Evolutionary conservation across 768 basidiomycete genomes (phyloP).

Genomic region (Pleurotus sapidus): DNA sequence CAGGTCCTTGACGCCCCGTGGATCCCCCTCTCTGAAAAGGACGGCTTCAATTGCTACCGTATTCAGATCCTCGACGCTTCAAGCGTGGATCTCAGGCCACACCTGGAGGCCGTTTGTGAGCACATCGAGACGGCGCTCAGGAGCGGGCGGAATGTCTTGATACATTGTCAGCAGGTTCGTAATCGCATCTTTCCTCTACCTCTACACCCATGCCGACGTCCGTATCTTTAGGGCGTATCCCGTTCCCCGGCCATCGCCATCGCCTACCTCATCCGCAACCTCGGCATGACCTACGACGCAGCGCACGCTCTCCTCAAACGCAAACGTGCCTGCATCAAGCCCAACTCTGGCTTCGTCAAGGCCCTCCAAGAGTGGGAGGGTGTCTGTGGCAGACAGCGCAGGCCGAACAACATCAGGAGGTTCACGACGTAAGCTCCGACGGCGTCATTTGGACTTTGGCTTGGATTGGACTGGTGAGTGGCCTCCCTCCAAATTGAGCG

Average conservation of each 20-base stretch:
- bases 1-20: conserved; percentile 68
- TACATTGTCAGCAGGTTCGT: conserved; percentile 80
- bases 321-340: conserved; percentile 71
- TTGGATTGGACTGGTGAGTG: no score
- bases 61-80: conserved; percentile 67
- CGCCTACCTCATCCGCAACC: conserved; percentile 76
- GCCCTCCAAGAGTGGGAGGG: conserved; percentile 59
- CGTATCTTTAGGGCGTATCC: conserved; percentile 60
- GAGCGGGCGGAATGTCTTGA: conserved; percentile 63
- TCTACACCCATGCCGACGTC: conserved; percentile 11
- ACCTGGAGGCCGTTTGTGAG: conserved; percentile 65
- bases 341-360: conserved; percentile 72
- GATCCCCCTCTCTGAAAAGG: conserved; percentile 48
- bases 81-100: conserved; percentile 59
- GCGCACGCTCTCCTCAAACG: conserved; percentile 59
- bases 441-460: no score
- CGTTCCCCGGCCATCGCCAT: conserved; percentile 75
- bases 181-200: conserved; percentile 1
- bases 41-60: conserved; percentile 54
- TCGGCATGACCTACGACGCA: conserved; percentile 69
- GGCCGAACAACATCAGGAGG: conserved; percentile 8
- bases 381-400: conserved; percentile 2
- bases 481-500: no score
- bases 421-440: conserved; percentile 6
- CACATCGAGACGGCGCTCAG: conserved; percentile 63